Base-by-base conservation (phyloP, 352 stramenopile species). In the Pythium volutum region DNA sequence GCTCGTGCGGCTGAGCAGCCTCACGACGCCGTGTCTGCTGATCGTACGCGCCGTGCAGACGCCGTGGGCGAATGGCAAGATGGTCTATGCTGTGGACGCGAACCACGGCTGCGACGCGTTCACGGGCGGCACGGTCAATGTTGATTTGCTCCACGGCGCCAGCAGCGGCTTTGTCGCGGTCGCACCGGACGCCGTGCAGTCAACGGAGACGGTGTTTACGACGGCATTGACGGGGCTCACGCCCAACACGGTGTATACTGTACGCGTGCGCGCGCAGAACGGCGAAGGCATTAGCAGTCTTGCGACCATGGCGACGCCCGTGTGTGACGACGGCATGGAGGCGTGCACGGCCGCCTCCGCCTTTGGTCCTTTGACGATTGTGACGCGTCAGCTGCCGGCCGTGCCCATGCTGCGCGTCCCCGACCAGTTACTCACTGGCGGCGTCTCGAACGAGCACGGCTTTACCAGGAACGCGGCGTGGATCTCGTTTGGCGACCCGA, bases 281-380 rank as follows among this genome's bases (percentile, higher is more conserved):
- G 66, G 78, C 5, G 84, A 96, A 66, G 91, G 91, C 0, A 76
- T 91, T 39, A 77, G 86, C 41, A 77, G 86, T n/a, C 45, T 67
- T 8, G 54, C 64, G 6, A 76, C 71, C 2, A 47, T 86, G 38
- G 91, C 92, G 15, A 82, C 83, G 1, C 91, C 95, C 2, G 88
- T 93, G 7, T 98, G 95, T 53, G 81, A 96, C 46, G 66, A 67
- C n/a, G 82, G 76, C 9, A 83, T 97, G 20, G 77, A 93, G n/a
- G 64, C 82, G 26, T 98, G 95, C 53, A 66, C 62, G 16, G 61
- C 70, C n/a, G 59, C 43, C 12, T 46, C 60, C 2, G 56, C 50
- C 12, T 45, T 29, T 1, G 61, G 48, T 26, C 33, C 49, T 8
- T 58, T 55, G 3, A 51, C 50, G 34, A 71, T 91, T 34, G 71